Evolutionary conservation across 192 early-diverging fungal species (phyloP), one percentile per base, ranked within the genome.

Genomic region (Borealophlyctis nickersoniae): DNA sequence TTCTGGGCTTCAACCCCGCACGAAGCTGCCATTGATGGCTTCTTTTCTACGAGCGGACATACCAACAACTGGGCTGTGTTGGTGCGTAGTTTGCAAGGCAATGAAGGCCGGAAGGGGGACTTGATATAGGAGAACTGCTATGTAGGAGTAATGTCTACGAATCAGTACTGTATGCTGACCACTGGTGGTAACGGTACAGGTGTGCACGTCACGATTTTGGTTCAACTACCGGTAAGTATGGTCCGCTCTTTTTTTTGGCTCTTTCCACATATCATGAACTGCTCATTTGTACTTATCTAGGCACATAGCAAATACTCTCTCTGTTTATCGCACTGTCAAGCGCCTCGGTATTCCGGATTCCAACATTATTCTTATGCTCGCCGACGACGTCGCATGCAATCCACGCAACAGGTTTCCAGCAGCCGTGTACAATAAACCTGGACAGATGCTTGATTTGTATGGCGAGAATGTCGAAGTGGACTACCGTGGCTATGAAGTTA

Each of bases 41-140:
- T 80, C 63, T 80, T 80, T 51, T 65, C 71, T 16, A 39, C 19
- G n/a, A 70, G 73, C 57, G 78, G 80, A 5, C 84, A 84, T 66
- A 96, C 95, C 31, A 99, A 98, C 74, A 99, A 99, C 77, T 99
- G 97, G 97, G 97, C 97, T 0, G 95, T 99, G 1, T 75, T 99
- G 66, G 96, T 93, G 81, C 58, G 66, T 63, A 26, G 54, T 9
- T 34, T n/a, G n/a, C n/a, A n/a, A n/a, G n/a, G n/a, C n/a, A n/a
- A n/a, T n/a, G n/a, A n/a, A n/a, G n/a, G n/a, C n/a, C n/a, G n/a
- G n/a, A n/a, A n/a, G n/a, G n/a, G n/a, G n/a, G n/a, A n/a, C n/a
- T n/a, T n/a, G n/a, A n/a, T n/a, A n/a, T n/a, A n/a, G n/a, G n/a
- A n/a, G n/a, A n/a, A n/a, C n/a, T n/a, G n/a, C n/a, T n/a, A n/a